phyloP scores from a whole-genome alignment of 352 stramenopile genomes.

The Globisporangium cylindrosporum region DNA sequence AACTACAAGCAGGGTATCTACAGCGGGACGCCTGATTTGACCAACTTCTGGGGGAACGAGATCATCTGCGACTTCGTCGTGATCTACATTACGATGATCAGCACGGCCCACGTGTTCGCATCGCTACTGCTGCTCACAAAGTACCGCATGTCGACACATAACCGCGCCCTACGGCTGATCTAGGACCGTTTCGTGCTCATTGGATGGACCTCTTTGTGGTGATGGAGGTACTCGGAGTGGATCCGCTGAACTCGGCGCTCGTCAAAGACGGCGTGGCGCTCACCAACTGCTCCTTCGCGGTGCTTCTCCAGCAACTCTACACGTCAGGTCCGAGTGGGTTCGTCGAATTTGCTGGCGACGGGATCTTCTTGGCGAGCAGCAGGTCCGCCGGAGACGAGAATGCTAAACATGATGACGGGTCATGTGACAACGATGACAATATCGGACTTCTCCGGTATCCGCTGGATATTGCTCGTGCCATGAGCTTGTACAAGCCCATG shows the following conservation, averaged over 20 bases:
- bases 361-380: not conserved
- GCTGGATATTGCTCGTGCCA: constrained; percentile 11
- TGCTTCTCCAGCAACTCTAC: not conserved
- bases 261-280: constrained; percentile 2
- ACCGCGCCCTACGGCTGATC: constrained; percentile 27
- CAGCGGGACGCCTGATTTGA: constrained; percentile 20
- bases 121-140: not conserved
- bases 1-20: constrained; percentile 19
- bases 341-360: not conserved
- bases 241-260: constrained; percentile 16
- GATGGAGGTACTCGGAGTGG: constrained; percentile 32
- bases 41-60: constrained; percentile 32
- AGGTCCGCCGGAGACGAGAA: not conserved
- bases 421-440: not conserved
- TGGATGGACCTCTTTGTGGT: constrained; percentile 34
- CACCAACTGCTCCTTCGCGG: constrained; percentile 2
- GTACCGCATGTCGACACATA: constrained; percentile 17
- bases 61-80: constrained; percentile 20
- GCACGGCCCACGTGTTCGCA: not conserved
- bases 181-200: constrained; percentile 34
- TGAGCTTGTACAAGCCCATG: constrained; percentile 12
- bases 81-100: constrained; percentile 15
- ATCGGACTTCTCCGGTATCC: constrained; percentile 12
- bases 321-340: not conserved
- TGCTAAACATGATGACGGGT: not conserved